Evolutionary conservation across 2,329 filamentous ascomycete species (phyloP).

Genomic region (Neospermospora avenae): DNA sequence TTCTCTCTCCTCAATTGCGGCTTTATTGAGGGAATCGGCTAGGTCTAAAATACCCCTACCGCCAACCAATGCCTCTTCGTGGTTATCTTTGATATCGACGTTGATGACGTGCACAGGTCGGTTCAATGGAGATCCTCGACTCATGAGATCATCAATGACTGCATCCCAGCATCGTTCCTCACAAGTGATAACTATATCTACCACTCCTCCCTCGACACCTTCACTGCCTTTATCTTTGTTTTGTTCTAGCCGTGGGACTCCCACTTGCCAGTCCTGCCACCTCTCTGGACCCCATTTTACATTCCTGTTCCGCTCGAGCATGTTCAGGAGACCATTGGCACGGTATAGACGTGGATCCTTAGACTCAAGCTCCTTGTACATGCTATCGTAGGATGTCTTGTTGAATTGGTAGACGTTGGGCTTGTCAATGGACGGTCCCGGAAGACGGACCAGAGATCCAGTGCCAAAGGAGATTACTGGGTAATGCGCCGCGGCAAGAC

Average conservation of each 20-base stretch:
- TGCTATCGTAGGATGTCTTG: constrained; percentile 89
- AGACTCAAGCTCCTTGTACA: constrained; percentile 83
- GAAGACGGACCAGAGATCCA: constrained; percentile 87
- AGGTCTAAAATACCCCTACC: constrained; percentile 90
- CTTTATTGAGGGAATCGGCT: constrained; percentile 78
- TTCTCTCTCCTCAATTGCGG: constrained; percentile 73
- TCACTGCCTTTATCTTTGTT: constrained; percentile 70
- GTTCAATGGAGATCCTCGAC: constrained; percentile 81
- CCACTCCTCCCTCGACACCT: constrained; percentile 83
- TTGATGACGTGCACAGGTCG: constrained; percentile 97
- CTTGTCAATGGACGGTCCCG: constrained; percentile 84
- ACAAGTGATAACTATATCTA: constrained; percentile 94
- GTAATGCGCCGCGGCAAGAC: constrained; percentile 79
- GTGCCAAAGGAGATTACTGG: constrained; percentile 99
- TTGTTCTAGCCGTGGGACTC: constrained; percentile 76
- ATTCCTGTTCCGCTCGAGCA: constrained; percentile 86
- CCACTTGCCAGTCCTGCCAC: constrained; percentile 96
- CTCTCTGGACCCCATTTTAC: constrained; percentile 96
- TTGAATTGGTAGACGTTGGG: constrained; percentile 99
- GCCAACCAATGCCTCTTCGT: constrained; percentile 90
- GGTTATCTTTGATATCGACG: constrained; percentile 96
- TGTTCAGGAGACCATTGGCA: constrained; percentile 89
- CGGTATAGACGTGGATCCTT: constrained; percentile 88
- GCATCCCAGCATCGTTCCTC: constrained; percentile 98
- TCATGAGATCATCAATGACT: constrained; percentile 88